Base-by-base conservation (phyloP, 257 asterid genomes). In the Solanum chiquidenum region DNA sequence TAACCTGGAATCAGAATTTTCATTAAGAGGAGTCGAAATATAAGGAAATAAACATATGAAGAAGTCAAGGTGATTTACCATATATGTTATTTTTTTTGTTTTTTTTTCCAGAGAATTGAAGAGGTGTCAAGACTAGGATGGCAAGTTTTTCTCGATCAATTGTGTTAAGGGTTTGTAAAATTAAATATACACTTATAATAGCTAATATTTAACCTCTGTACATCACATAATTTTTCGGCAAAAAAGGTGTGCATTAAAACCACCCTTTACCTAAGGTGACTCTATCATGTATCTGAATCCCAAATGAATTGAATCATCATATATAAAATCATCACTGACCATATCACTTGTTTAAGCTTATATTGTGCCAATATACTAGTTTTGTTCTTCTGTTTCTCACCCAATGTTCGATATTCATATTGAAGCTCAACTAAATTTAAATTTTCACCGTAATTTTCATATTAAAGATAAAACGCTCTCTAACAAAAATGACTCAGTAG, bases 401-500 rank as follows among this genome's bases (percentile, higher is more conserved):
- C 0, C 29, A 21, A 23, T 62, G 3, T 62, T 11, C 1, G 31
- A n/a, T n/a, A 62, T n/a, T n/a, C 3, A 10, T 4, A n/a, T 62
- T 62, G 4, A 62, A 62, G 0, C 16, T n/a, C 31, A n/a, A n/a
- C 7, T 5, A n/a, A 62, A 62, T 62, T 4, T 1, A n/a, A n/a
- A 62, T 62, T 62, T 62, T 4, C 8, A n/a, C 1, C 1, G 0
- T 12, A 62, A 4, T n/a, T 62, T 0, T 11, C 33, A 62, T 27
- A 25, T n/a, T 5, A n/a, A n/a, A 5, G 0, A n/a, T 64, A n/a
- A 64, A n/a, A 1, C 9, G 1, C 8, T 11, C 1, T 25, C 16
- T 10, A 2, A 64, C 16, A 64, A n/a, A 64, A 5, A 0, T 0
- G 7, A 64, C 31, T 64, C 1, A 25, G 3, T 4, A 40, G 7